A percentile compares a stretch with the other conserved stretches of the same genome.
phyloP scores from a whole-genome alignment of 1,139 yeast genomes.

The Debaryomyces udenii region DNA sequence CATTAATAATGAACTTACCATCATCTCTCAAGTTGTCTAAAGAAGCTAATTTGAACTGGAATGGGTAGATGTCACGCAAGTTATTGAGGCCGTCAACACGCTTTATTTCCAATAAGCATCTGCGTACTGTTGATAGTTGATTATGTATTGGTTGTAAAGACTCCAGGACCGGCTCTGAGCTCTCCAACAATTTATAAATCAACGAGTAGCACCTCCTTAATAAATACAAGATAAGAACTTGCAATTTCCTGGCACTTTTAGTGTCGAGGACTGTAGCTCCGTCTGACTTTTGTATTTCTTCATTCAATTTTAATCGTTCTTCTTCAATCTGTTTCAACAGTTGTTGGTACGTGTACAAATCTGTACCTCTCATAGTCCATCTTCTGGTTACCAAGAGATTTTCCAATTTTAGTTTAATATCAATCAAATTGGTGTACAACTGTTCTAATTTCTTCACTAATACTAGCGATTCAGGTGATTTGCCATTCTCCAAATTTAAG shows the following conservation, averaged over 20 bases:
- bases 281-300: constrained; percentile 2
- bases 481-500: constrained; percentile 26
- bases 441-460: constrained; percentile 20
- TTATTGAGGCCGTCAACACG: constrained; percentile 90
- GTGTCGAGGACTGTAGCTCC: background rate
- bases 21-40: constrained; percentile 84
- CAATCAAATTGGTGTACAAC: constrained; percentile 49
- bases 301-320: constrained; percentile 48
- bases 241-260: constrained; percentile 39
- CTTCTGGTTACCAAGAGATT: constrained; percentile 86
- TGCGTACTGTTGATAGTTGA: constrained; percentile 85
- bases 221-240: constrained; percentile 72
- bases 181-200: constrained; percentile 83
- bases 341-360: constrained; percentile 80
- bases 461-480: constrained; percentile 12
- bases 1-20: constrained; percentile 88
- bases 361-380: constrained; percentile 97
- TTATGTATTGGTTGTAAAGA: constrained; percentile 91
- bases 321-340: constrained; percentile 73
- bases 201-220: constrained; percentile 88
- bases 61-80: constrained; percentile 88
- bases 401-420: constrained; percentile 72
- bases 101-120: constrained; percentile 86
- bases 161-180: constrained; percentile 93
- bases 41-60: constrained; percentile 89